Evolutionary conservation across 2,329 filamentous ascomycete species (phyloP), one percentile per base, ranked within the genome.

Genomic region (Daldinia sp.): DNA sequence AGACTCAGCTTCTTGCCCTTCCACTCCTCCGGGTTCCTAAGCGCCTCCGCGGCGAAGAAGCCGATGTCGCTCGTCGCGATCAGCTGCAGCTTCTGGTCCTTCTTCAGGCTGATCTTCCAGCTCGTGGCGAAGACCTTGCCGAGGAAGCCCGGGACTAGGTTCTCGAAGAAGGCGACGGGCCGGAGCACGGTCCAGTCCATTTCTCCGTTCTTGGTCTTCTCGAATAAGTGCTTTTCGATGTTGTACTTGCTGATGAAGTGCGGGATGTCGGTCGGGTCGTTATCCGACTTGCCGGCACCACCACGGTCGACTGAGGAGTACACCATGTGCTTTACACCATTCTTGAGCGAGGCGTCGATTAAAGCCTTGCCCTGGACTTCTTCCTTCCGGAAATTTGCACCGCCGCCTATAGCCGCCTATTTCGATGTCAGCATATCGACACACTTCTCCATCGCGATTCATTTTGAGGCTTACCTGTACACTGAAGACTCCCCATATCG

Each of bases 251-350:
- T 80, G 64, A 82, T 81, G 76, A 91, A 91, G 75, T 91, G 88
- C 0, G 87, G 87, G 41, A 90, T 80, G 1, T 81, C 68, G 2
- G 88, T 90, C 0, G 86, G 82, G 69, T 83, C 83, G 12, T 82
- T 80, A 55, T 82, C 78, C 54, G 82, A 84, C 44, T 82, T 82
- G 20, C 20, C 20, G 5, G 75, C 74, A 20, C 88, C 87, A 51
- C 86, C 85, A 28, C 89, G 87, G 65, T 91, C 89, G 6, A 89
- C 86, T 44, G 85, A 88, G 0, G 83, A 84, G 77, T 89, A 90
- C 62, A 91, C 83, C 72, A 91, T 88, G 74, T 87, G 83, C 62
- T 84, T 81, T 54, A 90, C 86, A 10, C 82, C 82, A 35, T 86
- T 79, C 30, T 84, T 83, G 53, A 90, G 71, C 0, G 87, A 82